Conservation (phyloP, 1,284 basidiomycete genomes). For the Cutaneotrichosporon curvatum region DNA sequence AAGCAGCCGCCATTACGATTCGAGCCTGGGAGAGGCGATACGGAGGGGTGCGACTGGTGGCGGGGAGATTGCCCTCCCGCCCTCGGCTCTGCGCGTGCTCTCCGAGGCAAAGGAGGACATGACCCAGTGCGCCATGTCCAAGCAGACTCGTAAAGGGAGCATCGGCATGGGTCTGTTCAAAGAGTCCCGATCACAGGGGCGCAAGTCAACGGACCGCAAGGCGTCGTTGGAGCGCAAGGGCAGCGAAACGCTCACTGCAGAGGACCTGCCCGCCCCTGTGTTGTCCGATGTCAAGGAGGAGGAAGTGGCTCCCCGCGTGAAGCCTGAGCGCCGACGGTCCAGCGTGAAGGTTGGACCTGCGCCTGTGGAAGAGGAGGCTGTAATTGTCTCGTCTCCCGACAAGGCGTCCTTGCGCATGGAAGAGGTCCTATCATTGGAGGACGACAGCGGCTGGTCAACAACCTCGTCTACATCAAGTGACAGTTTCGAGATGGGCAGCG, state of each 20-base stretch:
- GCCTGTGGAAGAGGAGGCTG: background rate
- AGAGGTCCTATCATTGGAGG: constrained; percentile 1
- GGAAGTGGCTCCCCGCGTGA: too few relatives aligned
- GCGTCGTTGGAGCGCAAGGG: background rate
- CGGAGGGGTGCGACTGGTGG: constrained; percentile 24
- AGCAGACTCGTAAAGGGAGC: constrained; percentile 45
- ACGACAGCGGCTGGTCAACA: constrained; percentile 12
- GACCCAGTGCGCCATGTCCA: constrained; percentile 23
- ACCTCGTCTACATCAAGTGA: constrained; percentile 4
- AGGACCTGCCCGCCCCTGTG: too few relatives aligned
- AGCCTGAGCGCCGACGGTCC: too few relatives aligned
- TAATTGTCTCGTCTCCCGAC: background rate
- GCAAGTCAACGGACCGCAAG: background rate
- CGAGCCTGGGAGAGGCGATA: constrained; percentile 41
- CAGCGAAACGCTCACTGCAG: too few relatives aligned
- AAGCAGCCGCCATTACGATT: constrained; percentile 31
- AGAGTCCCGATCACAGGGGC: constrained; percentile 23
- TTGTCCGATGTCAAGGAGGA: too few relatives aligned
- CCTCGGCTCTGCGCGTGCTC: constrained; percentile 38
- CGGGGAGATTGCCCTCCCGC: constrained; percentile 38
- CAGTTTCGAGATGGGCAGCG: constrained; percentile 10
- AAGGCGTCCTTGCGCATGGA: background rate
- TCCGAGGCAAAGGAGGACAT: constrained; percentile 40
- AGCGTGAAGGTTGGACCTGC: too few relatives aligned
- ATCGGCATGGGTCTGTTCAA: constrained; percentile 48